Evolutionary conservation across 257 asterid genomes (phyloP), one percentile per base, ranked within the genome.

Genomic region (Primulina eburnea): DNA sequence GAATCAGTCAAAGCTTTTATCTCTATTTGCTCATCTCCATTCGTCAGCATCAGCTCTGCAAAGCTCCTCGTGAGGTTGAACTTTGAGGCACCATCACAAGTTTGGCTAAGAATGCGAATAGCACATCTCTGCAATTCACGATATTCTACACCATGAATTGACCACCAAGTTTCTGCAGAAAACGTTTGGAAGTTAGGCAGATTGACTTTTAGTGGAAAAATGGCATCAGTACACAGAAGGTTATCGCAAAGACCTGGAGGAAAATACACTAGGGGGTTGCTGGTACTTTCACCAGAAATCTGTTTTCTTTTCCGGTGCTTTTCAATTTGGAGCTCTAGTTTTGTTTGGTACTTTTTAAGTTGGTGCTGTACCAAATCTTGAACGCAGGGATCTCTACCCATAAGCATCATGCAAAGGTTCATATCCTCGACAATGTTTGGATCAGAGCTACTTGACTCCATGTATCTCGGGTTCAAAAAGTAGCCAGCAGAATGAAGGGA

Each of bases 101-200:
- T 82, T 75, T 90, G 94, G 78, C 90, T 81, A 38, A 88, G 79
- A 21, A 81, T 79, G 67, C 82, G 81, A 40, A 82, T 21, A 0
- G 94, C 94, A 30, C 83, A 50, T 73, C 56, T 77, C 70, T 86
- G 94, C 69, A 90, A 76, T n/a, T 86, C 79, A 0, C 87, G 90
- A 57, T 78, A 83, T 6, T 79, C 83, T 10, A 34, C 70, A 43
- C 91, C 90, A 18, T 82, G 81, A 18, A 65, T 66, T 35, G 75
- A 71, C 97, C 96, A 90, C 96, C 97, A 90, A 17, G 9, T 69
- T 35, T 60, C 97, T 90, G 82, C 76, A 76, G 61, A 50, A 60
- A 12, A n/a, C 50, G 60, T 12, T 16, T 65, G 12, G 9, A 37
- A 10, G 12, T 37, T 8, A 37, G 47, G 43, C 0, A 37, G 12